Conservation (phyloP, 2,329 filamentous ascomycete species). For the Trichoderma sp. region DNA sequence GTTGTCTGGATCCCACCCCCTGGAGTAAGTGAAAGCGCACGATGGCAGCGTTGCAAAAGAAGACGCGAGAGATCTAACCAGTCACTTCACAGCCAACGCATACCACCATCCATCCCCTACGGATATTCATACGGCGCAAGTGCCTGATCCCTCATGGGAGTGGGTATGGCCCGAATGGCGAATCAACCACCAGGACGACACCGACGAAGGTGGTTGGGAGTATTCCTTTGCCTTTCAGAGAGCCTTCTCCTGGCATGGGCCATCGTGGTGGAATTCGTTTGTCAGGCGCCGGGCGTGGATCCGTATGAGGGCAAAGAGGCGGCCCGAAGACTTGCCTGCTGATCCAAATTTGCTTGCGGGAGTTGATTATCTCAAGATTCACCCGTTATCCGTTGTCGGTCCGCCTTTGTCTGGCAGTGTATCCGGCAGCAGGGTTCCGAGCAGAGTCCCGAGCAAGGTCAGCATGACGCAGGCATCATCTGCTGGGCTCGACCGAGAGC, state of each 20-base stretch:
- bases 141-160: slow-evolving; percentile 93
- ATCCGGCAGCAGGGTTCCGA: slow-evolving; percentile 38
- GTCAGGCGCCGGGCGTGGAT: slow-evolving; percentile 90
- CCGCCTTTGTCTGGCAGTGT: slow-evolving; percentile 41
- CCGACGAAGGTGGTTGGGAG: slow-evolving; percentile 90
- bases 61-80: background rate
- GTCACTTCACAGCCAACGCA: slow-evolving; percentile 56
- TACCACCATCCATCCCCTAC: slow-evolving; percentile 63
- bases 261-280: slow-evolving; percentile 92
- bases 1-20: slow-evolving; percentile 79
- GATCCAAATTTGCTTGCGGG: slow-evolving; percentile 67
- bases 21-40: slow-evolving; percentile 60
- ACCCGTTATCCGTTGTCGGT: slow-evolving; percentile 52
- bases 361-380: slow-evolving; percentile 78
- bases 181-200: slow-evolving; percentile 69
- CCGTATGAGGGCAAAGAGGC: slow-evolving; percentile 71
- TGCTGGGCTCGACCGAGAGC: slow-evolving; percentile 57
- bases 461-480: slow-evolving; percentile 44
- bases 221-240: slow-evolving; percentile 87
- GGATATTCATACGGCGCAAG: slow-evolving; percentile 79
- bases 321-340: slow-evolving; percentile 45
- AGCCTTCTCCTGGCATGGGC: slow-evolving; percentile 81
- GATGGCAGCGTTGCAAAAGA: too few species aligned
- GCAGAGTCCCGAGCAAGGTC: slow-evolving; percentile 41
- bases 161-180: slow-evolving; percentile 76